Evolutionary conservation across 495 filamentous ascomycete species (phyloP).

Genomic region (Neurospora tetrasperma): DNA sequence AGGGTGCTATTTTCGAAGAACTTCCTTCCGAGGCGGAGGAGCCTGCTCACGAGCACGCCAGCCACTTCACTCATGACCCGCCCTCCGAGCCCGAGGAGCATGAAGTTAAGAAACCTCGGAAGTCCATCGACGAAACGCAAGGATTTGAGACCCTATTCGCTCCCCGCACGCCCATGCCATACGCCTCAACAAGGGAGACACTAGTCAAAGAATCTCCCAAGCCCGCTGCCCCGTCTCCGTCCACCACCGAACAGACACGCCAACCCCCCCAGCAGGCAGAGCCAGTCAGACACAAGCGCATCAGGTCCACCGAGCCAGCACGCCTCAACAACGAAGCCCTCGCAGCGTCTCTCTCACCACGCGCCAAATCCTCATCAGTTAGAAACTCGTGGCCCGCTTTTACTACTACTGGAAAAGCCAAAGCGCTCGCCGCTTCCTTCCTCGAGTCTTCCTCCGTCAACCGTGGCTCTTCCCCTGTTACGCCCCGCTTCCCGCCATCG

Average conservation of each 20-base stretch:
- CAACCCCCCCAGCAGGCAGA: not conserved
- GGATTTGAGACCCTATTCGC: not conserved
- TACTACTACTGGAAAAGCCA: not conserved
- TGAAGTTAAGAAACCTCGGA: not conserved
- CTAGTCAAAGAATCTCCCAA: not conserved
- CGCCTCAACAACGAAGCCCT: not conserved
- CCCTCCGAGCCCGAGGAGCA: conserved; percentile 26
- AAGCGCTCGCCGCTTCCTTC: not conserved
- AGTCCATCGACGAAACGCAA: not conserved
- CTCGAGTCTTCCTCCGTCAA: not conserved
- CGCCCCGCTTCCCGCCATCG: not conserved
- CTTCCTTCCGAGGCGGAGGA: not conserved
- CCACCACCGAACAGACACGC: not conserved
- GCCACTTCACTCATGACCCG: conserved; percentile 29
- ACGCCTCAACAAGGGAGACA: not conserved
- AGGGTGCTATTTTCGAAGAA: conserved; percentile 8
- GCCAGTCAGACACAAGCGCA: conserved; percentile 1
- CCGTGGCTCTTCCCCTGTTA: not conserved
- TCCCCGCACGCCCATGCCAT: not conserved
- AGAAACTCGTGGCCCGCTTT: not conserved
- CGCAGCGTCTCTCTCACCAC: not conserved
- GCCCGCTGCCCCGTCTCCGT: not conserved
- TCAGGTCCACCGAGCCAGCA: conserved; percentile 2
- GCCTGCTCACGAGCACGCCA: conserved; percentile 6
- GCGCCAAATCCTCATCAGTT: not conserved